phyloP scores from a whole-genome alignment of 257 asterid genomes.

The Solanum gracilifrons region DNA sequence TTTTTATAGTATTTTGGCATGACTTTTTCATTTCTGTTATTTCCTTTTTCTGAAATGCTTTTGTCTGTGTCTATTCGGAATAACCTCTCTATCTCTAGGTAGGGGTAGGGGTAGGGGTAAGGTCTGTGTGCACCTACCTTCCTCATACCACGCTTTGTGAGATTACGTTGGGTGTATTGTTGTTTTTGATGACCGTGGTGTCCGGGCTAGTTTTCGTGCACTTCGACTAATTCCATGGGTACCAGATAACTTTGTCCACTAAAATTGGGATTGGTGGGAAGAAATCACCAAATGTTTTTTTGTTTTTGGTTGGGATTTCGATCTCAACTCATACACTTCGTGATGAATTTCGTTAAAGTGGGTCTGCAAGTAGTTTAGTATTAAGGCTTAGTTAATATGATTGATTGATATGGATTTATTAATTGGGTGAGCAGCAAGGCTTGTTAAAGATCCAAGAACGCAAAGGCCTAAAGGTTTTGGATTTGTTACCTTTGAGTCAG shows the following conservation, averaged over 20 bases:
- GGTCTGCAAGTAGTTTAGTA: background rate
- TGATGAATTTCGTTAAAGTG: background rate
- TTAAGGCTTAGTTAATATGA: background rate
- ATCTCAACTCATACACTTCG: background rate
- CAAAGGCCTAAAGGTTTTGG: conserved; percentile 72
- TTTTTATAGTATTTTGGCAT: background rate
- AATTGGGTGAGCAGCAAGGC: conserved; percentile 37
- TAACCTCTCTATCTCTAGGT: background rate
- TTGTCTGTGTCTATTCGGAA: background rate
- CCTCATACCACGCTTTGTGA: background rate
- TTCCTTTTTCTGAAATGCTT: background rate
- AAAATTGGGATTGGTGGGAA: background rate
- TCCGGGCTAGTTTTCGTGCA: background rate
- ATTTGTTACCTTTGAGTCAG: conserved; percentile 52
- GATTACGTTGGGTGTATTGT: background rate
- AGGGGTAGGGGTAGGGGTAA: background rate
- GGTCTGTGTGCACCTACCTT: background rate
- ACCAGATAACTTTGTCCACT: background rate
- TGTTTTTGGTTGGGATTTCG: background rate
- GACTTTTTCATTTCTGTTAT: background rate
- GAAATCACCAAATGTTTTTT: background rate
- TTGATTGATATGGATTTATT: background rate
- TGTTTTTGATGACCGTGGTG: background rate
- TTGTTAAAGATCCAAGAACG: conserved; percentile 45
- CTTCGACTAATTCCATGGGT: background rate